These are phyloP conservation scores for Phyllosticta citrichinensis DNA, from an alignment of 2,329 filamentous ascomycete genomes.

Conservation along the genomic window DNA sequence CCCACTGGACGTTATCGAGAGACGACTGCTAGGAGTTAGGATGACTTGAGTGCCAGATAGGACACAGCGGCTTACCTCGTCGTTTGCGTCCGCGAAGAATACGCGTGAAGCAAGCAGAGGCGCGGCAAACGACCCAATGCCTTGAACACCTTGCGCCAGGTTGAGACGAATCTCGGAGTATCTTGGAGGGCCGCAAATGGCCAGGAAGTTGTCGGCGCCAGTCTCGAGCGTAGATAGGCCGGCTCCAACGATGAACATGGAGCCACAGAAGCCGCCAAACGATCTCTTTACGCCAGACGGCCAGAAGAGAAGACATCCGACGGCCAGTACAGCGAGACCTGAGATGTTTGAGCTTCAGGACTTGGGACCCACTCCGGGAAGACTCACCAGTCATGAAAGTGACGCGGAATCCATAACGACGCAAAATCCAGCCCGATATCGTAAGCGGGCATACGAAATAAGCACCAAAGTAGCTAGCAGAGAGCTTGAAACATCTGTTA, in stretches of 20 bases:
- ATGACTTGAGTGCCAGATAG: too few species aligned
- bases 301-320: constrained; percentile 50
- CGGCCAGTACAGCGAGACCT: constrained; percentile 35
- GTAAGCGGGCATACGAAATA: constrained; percentile 55
- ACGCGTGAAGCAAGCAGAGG: constrained; percentile 50
- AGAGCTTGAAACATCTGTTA: constrained; percentile 31
- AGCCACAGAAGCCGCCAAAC: constrained; percentile 51
- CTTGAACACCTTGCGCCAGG: constrained; percentile 53
- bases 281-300: constrained; percentile 53
- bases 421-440: constrained; percentile 7
- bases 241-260: constrained; percentile 53
- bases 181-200: constrained; percentile 50
- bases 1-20: constrained; percentile 48
- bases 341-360: background rate
- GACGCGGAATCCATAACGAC: constrained; percentile 1
- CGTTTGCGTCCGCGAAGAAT: constrained; percentile 39
- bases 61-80: background rate
- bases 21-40: constrained; percentile 17
- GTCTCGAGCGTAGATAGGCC: constrained; percentile 52
- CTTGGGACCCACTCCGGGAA: background rate
- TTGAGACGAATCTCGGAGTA: constrained; percentile 52
- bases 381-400: constrained; percentile 8
- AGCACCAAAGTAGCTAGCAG: constrained; percentile 59
- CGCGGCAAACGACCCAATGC: constrained; percentile 49
- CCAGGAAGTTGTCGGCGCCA: constrained; percentile 52